Conservation (phyloP, 495 filamentous ascomycete genomes). For the Lasiosphaeria hispida region DNA sequence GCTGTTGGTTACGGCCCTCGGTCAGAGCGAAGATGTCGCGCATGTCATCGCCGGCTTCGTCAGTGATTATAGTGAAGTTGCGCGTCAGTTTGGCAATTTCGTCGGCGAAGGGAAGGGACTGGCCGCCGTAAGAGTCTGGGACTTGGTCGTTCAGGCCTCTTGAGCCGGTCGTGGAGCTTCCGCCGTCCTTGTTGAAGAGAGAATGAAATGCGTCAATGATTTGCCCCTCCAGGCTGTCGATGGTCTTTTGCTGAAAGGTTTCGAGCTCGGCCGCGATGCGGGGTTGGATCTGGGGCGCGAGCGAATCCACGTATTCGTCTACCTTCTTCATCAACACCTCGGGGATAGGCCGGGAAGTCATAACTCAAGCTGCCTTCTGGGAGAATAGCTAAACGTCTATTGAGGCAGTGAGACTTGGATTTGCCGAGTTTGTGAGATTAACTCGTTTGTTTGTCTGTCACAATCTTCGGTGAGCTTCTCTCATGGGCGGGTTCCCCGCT, state of each 20-base stretch:
- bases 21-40: slow-evolving; percentile 36
- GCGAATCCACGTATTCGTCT: slow-evolving; percentile 37
- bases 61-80: slow-evolving; percentile 27
- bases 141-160: slow-evolving; percentile 21
- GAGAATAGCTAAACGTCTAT: no score
- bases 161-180: neutral
- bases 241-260: slow-evolving; percentile 32
- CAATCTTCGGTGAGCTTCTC: no score
- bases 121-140: slow-evolving; percentile 31
- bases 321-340: slow-evolving; percentile 34
- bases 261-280: slow-evolving; percentile 35
- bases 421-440: no score
- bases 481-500: no score
- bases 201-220: slow-evolving; percentile 33
- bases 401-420: no score
- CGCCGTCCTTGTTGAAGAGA: slow-evolving; percentile 28
- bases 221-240: slow-evolving; percentile 33
- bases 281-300: slow-evolving; percentile 37
- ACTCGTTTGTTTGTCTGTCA: no score
- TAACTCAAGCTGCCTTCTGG: neutral
- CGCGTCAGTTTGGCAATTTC: slow-evolving; percentile 33
- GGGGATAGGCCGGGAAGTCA: slow-evolving; percentile 24
- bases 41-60: slow-evolving; percentile 31
- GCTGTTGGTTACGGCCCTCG: slow-evolving; percentile 11
- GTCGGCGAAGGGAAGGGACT: slow-evolving; percentile 35